Evolutionary conservation across 2,329 filamentous ascomycete genomes (phyloP).

Genomic region (Tolypocladium tundrense): DNA sequence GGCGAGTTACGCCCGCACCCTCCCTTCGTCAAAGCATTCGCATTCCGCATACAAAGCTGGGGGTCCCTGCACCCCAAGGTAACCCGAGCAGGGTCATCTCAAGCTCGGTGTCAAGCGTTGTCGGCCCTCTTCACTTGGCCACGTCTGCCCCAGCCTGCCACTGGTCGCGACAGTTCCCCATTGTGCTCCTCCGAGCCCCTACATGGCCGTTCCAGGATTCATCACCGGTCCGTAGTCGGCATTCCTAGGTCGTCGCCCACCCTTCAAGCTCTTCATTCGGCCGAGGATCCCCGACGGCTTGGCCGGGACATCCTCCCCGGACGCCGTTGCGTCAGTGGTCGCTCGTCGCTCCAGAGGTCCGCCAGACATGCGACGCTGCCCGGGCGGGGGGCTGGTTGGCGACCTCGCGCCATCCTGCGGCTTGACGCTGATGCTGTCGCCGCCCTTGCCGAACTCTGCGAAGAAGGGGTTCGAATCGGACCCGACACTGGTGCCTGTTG

Average conservation of each 20-base stretch:
- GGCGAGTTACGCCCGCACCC: not conserved
- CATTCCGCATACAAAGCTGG: not conserved
- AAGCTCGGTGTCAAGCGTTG: not conserved
- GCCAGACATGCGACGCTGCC: slow-evolving; percentile 24
- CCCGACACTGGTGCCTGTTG: slow-evolving; percentile 19
- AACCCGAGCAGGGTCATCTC: not conserved
- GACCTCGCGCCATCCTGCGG: slow-evolving; percentile 26
- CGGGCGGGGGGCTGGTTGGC: slow-evolving; percentile 49
- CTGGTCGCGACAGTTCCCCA: no score
- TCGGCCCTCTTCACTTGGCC: not conserved
- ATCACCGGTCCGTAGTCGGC: slow-evolving; percentile 10
- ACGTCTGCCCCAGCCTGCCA: not conserved
- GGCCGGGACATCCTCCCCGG: slow-evolving; percentile 24
- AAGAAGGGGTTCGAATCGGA: slow-evolving; percentile 65
- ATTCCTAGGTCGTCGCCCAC: slow-evolving; percentile 38
- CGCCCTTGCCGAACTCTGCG: slow-evolving; percentile 57
- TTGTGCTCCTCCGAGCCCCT: slow-evolving; percentile 10
- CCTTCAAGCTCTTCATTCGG: slow-evolving; percentile 75
- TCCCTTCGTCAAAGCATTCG: not conserved
- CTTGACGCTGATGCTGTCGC: slow-evolving; percentile 39
- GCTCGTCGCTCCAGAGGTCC: slow-evolving; percentile 50
- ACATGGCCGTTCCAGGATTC: slow-evolving; percentile 29
- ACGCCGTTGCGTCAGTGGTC: slow-evolving; percentile 43
- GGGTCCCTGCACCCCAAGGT: not conserved
- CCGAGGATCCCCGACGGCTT: slow-evolving; percentile 57